These are phyloP conservation scores for Penicillium brasilianum DNA, from an alignment of 2,329 filamentous ascomycete genomes.

Conservation along the genomic window DNA sequence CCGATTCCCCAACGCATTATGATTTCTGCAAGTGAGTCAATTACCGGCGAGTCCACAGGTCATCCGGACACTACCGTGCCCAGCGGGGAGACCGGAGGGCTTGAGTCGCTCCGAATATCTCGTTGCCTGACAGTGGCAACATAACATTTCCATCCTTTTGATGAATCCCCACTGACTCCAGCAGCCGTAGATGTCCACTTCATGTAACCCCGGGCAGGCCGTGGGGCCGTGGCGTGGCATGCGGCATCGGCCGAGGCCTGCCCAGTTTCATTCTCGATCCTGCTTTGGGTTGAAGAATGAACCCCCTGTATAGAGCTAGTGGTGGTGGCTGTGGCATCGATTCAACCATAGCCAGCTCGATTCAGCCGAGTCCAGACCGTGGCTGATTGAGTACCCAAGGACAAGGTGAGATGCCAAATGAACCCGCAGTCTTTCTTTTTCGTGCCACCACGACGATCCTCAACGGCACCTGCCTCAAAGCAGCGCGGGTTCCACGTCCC, in stretches of 20 bases:
- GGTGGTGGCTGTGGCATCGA: neutral
- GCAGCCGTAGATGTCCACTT: neutral
- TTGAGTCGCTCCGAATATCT: conserved; percentile 7
- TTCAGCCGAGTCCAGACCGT: neutral
- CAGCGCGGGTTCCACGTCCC: neutral
- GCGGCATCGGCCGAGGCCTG: conserved; percentile 3
- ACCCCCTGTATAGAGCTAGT: neutral
- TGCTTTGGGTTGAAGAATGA: too few species aligned
- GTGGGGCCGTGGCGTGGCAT: conserved; percentile 24
- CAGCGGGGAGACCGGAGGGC: neutral
- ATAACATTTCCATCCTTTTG: conserved; percentile 1
- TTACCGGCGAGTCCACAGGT: neutral
- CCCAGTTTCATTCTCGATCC: neutral
- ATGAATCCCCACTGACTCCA: neutral
- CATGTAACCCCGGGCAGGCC: neutral
- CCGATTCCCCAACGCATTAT: neutral
- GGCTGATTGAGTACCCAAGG: too few species aligned
- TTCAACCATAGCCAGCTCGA: neutral
- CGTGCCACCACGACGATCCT: neutral
- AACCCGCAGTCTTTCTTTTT: neutral
- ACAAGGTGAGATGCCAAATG: neutral
- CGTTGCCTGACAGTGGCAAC: conserved; percentile 27
- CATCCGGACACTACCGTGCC: neutral
- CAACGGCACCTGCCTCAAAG: neutral
- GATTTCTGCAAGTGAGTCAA: neutral